Evolutionary conservation across 345 rosid species (phyloP), one percentile per base, ranked within the genome.

Genomic region (Camelina hispida): DNA sequence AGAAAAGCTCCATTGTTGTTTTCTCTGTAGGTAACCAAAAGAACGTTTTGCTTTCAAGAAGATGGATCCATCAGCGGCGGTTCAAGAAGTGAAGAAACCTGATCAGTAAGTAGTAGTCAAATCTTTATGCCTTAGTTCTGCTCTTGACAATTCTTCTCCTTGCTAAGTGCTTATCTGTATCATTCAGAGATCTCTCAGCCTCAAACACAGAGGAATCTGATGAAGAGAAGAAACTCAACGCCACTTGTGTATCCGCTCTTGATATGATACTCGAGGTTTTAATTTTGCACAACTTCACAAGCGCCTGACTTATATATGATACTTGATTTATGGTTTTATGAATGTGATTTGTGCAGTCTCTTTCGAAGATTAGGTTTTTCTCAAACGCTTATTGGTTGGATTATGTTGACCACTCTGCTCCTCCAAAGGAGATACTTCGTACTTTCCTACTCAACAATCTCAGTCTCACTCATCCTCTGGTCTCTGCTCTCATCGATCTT

Each of bases 261-360:
- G 18, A 62, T 50, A 34, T 28, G 51, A 62, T 48, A 51, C 68
- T 72, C 52, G 18, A 62, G 76, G 76, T 20, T 25, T 23, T 25
- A 3, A 25, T 61, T 22, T 32, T 34, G 1, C 37, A 16, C 2
- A n/a, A n/a, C n/a, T n/a, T n/a, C n/a, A n/a, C n/a, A 47, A 25
- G 1, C 6, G 25, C 20, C 20, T 18, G 13, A 51, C 9, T 51
- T 28, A 1, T 9, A 3, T 18, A 20, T 20, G 1, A 20, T 20
- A 20, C 22, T 20, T 20, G 22, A 20, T 20, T 20, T 20, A 20
- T 20, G 22, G 22, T 20, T 20, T 20, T 20, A 20, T 20, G 28
- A 25, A 3, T 17, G 20, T 28, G 43, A 69, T 42, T 20, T 20
- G 2, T 46, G 51, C 22, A 20, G 22, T 20, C 22, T 20, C 22